Conservation (phyloP, 108 stramenopile genomes). For the Cyclotella choctawhatcheeana region DNA sequence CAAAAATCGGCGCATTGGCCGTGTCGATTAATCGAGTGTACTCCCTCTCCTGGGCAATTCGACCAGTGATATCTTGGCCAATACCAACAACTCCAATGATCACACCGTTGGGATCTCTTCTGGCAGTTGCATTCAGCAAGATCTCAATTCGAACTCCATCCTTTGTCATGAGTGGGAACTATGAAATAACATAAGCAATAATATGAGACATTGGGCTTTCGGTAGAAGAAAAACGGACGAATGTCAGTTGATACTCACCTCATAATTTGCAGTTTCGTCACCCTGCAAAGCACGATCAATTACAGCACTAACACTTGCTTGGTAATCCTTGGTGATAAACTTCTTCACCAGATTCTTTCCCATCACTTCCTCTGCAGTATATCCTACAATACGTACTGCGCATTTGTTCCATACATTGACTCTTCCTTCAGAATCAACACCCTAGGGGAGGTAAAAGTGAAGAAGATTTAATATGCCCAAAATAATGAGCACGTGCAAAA, state of each 20-base stretch:
- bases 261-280: slow-evolving; percentile 44
- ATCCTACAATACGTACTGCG: slow-evolving; percentile 29
- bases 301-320: slow-evolving; percentile 31
- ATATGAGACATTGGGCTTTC: no score
- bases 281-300: slow-evolving; percentile 40
- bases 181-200: no score
- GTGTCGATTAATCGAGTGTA: slow-evolving; percentile 59
- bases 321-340: slow-evolving; percentile 40
- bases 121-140: slow-evolving; percentile 29
- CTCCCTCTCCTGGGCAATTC: slow-evolving; percentile 43
- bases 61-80: slow-evolving; percentile 38
- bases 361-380: slow-evolving; percentile 46
- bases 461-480: no score
- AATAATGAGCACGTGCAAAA: no score
- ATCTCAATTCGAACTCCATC: slow-evolving; percentile 20
- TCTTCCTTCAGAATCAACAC: slow-evolving; percentile 71
- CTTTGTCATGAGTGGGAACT: slow-evolving; percentile 56
- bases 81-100: slow-evolving; percentile 62
- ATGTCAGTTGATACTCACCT: no score
- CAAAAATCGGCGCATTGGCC: slow-evolving; percentile 69
- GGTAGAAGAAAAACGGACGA: no score
- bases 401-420: slow-evolving; percentile 80
- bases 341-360: slow-evolving; percentile 35
- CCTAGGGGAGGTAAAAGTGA: no score
- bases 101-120: slow-evolving; percentile 33